Evolutionary conservation across 768 basidiomycete species (phyloP).

Genomic region (Steccherinum ochraceum): DNA sequence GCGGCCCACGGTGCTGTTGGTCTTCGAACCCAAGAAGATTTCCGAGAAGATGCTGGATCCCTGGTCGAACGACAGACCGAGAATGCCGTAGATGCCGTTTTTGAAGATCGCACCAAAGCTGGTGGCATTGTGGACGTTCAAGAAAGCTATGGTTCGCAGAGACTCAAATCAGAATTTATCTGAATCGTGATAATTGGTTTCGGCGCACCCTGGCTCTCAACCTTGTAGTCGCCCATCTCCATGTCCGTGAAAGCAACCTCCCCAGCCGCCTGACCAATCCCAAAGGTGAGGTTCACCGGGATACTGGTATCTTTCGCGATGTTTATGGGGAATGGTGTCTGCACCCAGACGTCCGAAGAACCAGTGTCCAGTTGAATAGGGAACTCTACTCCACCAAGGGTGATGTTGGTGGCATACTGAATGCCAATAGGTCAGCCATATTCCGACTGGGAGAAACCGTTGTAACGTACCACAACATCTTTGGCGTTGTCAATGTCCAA

Average conservation of each 20-base stretch:
- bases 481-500: slow-evolving; percentile 14
- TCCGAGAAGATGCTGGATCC: slow-evolving; percentile 41
- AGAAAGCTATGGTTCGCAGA: slow-evolving; percentile 41
- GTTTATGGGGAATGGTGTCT: slow-evolving; percentile 13
- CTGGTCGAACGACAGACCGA: slow-evolving; percentile 73
- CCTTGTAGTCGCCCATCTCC: slow-evolving; percentile 26
- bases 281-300: slow-evolving; percentile 28
- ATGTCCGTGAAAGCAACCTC: slow-evolving; percentile 30
- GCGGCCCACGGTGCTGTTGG: slow-evolving; percentile 11
- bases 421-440: neutral
- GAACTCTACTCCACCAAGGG: slow-evolving; percentile 19
- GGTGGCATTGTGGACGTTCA: slow-evolving; percentile 34
- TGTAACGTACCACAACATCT: slow-evolving; percentile 14
- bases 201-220: slow-evolving; percentile 60
- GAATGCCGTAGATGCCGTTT: slow-evolving; percentile 62
- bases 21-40: slow-evolving; percentile 8
- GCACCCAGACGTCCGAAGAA: slow-evolving; percentile 28
- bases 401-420: slow-evolving; percentile 19
- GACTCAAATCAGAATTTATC: neutral
- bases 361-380: slow-evolving; percentile 29
- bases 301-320: slow-evolving; percentile 26
- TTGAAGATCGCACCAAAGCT: slow-evolving; percentile 61
- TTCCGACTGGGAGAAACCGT: neutral
- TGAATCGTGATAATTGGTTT: neutral
- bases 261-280: slow-evolving; percentile 32